Base-by-base conservation (phyloP, 129 eudicot genomes). In the Heracleum sosnowskyi region DNA sequence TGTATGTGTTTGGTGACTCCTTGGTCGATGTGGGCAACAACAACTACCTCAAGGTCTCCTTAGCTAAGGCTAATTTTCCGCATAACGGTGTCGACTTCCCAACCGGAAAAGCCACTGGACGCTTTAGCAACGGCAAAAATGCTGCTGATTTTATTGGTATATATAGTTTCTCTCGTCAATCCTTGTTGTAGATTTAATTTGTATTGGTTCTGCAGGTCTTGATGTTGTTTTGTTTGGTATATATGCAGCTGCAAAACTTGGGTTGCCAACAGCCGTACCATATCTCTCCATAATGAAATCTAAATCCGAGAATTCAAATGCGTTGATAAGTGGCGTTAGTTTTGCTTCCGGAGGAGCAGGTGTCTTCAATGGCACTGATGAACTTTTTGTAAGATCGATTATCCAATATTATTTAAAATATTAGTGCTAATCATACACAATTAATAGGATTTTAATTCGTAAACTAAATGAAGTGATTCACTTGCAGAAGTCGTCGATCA, bases 301-400 rank as follows among this genome's bases (percentile, higher is more conserved):
- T 11, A 80, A 80, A 66, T 29, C 66, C n/a, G 77, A 72, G 42
- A 87, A 82, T 72, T 33, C 80, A 18, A 79, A 70, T 66, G 76
- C 79, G 11, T 85, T 89, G 66, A 82, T 81, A 2, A 81, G 85
- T 69, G 97, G 97, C 41, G 87, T 88, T 36, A 91, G 87, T 85
- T 91, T 91, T 74, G 97, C 97, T 51, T 91, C 97, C 0, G 95
- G 92, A 16, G 97, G 95, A 29, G 92, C 97, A n/a, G 95, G 92
- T 17, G 85, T 91, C 82, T 89, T 89, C 66, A 83, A 89, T 17
- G 89, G 88, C 83, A 86, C 92, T 6, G 87, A 86, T 69, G 88
- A 87, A 76, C 76, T 69, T 46, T 85, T 57, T 68, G 94, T 89
- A 80, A 89, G 91, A 6, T n/a, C n/a, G n/a, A n/a, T 5, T 34